Percentiles rank a stretch among this genome's conserved stretches.
These are phyloP conservation scores for Russula vinacea DNA, from an alignment of 768 basidiomycete species.

Conservation along the genomic window DNA sequence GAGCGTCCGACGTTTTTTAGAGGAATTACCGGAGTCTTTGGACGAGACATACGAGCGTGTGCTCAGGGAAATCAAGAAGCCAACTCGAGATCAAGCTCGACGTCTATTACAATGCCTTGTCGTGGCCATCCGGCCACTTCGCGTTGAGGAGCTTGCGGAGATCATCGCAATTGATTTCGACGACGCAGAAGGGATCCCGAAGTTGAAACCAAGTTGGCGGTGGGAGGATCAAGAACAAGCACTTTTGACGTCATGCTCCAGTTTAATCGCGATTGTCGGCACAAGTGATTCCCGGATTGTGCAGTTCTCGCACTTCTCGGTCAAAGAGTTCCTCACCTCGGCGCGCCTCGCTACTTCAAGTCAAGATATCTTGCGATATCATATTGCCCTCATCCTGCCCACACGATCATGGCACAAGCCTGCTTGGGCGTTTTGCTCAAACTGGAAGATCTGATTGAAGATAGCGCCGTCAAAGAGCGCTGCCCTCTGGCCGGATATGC, in stretches of 20 bases:
- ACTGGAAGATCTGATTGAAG: too few species aligned
- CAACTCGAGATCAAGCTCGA: background rate
- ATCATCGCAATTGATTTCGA: background rate
- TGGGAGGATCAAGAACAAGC: background rate
- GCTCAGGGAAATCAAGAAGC: background rate
- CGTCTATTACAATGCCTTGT: background rate
- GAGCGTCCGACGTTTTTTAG: background rate
- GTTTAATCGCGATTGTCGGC: background rate
- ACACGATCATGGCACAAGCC: background rate
- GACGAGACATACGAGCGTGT: constrained; percentile 1
- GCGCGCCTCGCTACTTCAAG: background rate
- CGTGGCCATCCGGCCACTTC: background rate
- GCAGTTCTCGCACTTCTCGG: background rate
- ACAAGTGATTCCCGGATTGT: background rate
- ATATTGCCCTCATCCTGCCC: background rate
- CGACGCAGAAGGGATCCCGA: background rate
- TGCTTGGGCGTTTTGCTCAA: background rate
- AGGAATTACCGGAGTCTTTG: background rate
- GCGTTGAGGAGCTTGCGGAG: background rate
- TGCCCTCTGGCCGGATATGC: background rate
- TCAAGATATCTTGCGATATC: background rate
- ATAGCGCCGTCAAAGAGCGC: too few species aligned
- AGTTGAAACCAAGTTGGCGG: background rate
- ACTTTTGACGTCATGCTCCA: background rate
- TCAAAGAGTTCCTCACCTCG: background rate